A percentile compares a stretch with the other conserved stretches of the same genome.
Conservation (phyloP, 1,284 basidiomycete species). For the Agaricales sp. region DNA sequence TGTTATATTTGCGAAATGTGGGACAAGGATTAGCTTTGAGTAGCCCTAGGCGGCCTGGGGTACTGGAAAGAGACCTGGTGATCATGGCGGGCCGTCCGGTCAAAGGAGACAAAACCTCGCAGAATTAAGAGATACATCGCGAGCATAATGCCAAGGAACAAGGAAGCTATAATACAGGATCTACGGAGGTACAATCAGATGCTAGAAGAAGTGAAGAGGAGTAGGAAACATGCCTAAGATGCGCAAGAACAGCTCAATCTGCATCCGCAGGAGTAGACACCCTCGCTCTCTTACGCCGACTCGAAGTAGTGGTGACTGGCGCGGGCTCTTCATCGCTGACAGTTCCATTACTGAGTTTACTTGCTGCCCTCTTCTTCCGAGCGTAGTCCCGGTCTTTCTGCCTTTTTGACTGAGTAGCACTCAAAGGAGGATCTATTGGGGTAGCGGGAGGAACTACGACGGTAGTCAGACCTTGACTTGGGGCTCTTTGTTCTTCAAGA, state of each 20-base stretch:
- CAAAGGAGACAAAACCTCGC: too few species aligned
- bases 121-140: too few species aligned
- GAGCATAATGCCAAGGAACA: too few species aligned
- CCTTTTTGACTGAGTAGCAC: constrained; percentile 64
- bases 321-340: constrained; percentile 60
- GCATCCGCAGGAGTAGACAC: constrained; percentile 39
- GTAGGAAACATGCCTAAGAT: neutral
- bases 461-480: constrained; percentile 59
- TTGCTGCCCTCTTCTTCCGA: constrained; percentile 55
- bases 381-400: constrained; percentile 67
- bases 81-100: too few species aligned
- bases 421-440: constrained; percentile 45
- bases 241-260: neutral
- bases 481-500: constrained; percentile 48
- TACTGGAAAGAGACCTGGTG: too few species aligned
- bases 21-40: too few species aligned
- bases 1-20: too few species aligned
- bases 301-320: constrained; percentile 33
- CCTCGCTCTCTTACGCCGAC: constrained; percentile 54
- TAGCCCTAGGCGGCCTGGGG: too few species aligned
- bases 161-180: too few species aligned
- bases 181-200: too few species aligned
- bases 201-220: too few species aligned
- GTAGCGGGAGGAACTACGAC: constrained; percentile 66
- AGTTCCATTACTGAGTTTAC: constrained; percentile 45